phyloP scores from a whole-genome alignment of 2,329 filamentous ascomycete species.

The Exophiala calicioides region DNA sequence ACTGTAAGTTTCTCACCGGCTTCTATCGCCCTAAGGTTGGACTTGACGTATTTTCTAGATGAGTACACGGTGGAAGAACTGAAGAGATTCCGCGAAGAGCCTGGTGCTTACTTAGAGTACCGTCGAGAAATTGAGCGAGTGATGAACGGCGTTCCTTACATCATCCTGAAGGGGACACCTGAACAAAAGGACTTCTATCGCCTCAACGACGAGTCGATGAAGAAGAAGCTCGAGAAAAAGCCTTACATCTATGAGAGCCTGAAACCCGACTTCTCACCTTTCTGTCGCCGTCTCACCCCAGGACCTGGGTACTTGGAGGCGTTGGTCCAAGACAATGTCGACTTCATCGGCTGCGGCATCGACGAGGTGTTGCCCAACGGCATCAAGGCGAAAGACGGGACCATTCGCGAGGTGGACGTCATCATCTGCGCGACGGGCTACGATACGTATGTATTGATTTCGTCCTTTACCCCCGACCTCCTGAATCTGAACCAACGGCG shows the following conservation, averaged over 20 bases:
- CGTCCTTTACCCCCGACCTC: neutral
- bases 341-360: constrained; percentile 59
- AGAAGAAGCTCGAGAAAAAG: constrained; percentile 31
- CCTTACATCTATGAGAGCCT: constrained; percentile 26
- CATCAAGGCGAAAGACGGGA: constrained; percentile 25
- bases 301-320: constrained; percentile 68
- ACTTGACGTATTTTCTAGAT: neutral
- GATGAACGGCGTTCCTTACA: constrained; percentile 8
- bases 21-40: neutral
- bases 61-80: constrained; percentile 1
- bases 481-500: neutral
- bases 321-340: constrained; percentile 60
- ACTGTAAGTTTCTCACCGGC: constrained; percentile 5
- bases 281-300: constrained; percentile 49
- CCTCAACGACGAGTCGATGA: constrained; percentile 15
- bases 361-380: constrained; percentile 59
- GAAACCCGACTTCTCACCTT: constrained; percentile 16
- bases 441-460: constrained; percentile 37
- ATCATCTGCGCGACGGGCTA: constrained; percentile 42
- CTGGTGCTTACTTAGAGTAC: constrained; percentile 32
- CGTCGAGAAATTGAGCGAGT: constrained; percentile 34
- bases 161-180: constrained; percentile 3
- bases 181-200: neutral
- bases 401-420: constrained; percentile 18
- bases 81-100: neutral